Base-by-base conservation (phyloP, 2,329 filamentous ascomycete species). In the Pyrenochaeta sp. region DNA sequence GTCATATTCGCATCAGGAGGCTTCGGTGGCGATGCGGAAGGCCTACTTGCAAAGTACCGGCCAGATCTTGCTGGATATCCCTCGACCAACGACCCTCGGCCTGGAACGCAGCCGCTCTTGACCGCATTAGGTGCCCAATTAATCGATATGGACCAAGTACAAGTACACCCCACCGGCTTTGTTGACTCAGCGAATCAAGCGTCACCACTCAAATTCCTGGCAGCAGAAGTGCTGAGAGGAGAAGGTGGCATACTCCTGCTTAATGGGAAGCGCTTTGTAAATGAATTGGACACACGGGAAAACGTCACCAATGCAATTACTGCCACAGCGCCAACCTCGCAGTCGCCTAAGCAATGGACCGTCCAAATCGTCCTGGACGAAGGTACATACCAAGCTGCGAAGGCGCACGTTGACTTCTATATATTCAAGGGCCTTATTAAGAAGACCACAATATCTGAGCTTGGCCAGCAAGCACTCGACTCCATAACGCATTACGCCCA, bases 141-240 rank as follows among this genome's bases (percentile, higher is more conserved):
- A 12, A 56, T 81, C 1, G 81, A 83, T 59, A 83, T 83, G 81
- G 77, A 81, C 0, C 65, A 74, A 19, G 86, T 90, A 2, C 88
- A 90, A 71, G 81, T 90, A 4, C 88, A 90, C 62, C 87, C 88
- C 2, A 89, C 87, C 0, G 86, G 86, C 0, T 90, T 90, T 66
- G 78, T 90, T 5, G 86, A 89, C 61, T 82, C 83, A 0, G 77
- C 79, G 1, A 79, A 81, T 32, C 74, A 78, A 0, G 64, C 62
- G 0, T 79, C 81, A 0, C 73, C 75, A 34, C 81, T 86, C 47
- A 90, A 90, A 72, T 86, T 90, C 65, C 81, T 90, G 3, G 87
- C 87, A 0, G 87, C 87, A 0, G 88, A 90, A 72, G 79, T 87
- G 56, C 77, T 90, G 27, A 78, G 87, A 3, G 87, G 87, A 0